These are phyloP conservation scores for Arthrobotrys sinensis DNA, from an alignment of 2,329 filamentous ascomycete species.

Conservation along the genomic window DNA sequence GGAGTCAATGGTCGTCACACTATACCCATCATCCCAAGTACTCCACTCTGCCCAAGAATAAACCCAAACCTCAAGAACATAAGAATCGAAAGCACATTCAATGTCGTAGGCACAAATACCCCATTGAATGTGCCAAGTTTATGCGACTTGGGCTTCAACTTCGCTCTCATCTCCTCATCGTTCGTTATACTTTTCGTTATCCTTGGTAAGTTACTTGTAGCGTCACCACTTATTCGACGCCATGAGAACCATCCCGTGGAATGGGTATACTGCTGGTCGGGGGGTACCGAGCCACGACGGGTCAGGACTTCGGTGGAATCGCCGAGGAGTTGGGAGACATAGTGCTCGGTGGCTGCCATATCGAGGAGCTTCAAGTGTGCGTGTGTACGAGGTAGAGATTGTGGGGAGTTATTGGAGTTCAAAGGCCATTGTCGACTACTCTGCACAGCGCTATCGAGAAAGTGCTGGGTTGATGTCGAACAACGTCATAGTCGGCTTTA, in stretches of 20 bases:
- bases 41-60: constrained; percentile 83
- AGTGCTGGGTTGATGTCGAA: constrained; percentile 3
- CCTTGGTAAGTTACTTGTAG: constrained; percentile 57
- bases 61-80: constrained; percentile 93
- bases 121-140: constrained; percentile 85
- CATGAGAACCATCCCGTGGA: constrained; percentile 58
- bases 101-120: constrained; percentile 86
- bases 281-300: constrained; percentile 48
- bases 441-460: constrained; percentile 16
- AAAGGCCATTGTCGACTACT: constrained; percentile 29
- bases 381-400: background rate
- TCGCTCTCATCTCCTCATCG: constrained; percentile 56
- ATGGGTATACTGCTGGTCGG: constrained; percentile 56
- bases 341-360: constrained; percentile 60
- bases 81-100: constrained; percentile 90
- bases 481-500: constrained; percentile 35
- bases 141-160: constrained; percentile 64
- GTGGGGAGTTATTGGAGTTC: constrained; percentile 18
- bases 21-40: constrained; percentile 84
- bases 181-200: constrained; percentile 60
- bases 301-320: constrained; percentile 62
- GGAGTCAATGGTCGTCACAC: constrained; percentile 4
- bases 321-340: constrained; percentile 62
- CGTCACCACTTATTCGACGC: constrained; percentile 31
- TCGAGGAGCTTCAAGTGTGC: background rate